These are phyloP conservation scores for Adansonia rubrostipa DNA, from an alignment of 441 rosid genomes.

Conservation along the genomic window DNA sequence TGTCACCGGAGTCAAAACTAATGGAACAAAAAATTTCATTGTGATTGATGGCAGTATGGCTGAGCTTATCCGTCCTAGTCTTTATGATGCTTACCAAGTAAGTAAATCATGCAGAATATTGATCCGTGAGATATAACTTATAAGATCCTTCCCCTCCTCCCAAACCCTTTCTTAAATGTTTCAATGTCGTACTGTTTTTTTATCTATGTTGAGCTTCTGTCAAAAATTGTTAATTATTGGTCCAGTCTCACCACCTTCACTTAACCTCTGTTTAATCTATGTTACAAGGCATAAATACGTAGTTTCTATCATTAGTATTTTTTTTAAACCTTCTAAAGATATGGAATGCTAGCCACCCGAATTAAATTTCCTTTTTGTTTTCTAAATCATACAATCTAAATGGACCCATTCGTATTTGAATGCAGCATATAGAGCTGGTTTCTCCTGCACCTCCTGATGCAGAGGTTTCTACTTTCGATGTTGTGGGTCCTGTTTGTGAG, in stretches of 20 bases:
- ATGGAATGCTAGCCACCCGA: background rate
- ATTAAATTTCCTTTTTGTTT: conserved; percentile 29
- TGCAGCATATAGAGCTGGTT: conserved; percentile 95
- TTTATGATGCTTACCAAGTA: conserved; percentile 96
- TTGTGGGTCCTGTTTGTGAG: conserved; percentile 98
- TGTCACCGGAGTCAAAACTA: conserved; percentile 95
- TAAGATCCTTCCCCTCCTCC: no score
- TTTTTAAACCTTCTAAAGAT: background rate
- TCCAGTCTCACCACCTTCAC: background rate
- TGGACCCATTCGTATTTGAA: conserved; percentile 14
- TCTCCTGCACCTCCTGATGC: conserved; percentile 70
- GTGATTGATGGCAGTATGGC: conserved; percentile 99
- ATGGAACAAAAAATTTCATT: conserved; percentile 88
- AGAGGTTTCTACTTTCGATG: conserved; percentile 77
- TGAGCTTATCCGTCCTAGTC: conserved; percentile 98
- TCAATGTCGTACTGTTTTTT: background rate
- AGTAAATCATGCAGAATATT: conserved; percentile 22
- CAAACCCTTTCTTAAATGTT: no score
- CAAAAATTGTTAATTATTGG: conserved; percentile 4
- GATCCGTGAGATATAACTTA: no score
- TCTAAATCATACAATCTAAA: background rate
- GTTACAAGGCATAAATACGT: background rate
- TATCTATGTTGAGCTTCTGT: background rate
- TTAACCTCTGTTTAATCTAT: background rate
- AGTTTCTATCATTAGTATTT: background rate